phyloP scores from a whole-genome alignment of 2,329 filamentous ascomycete species.

The Cryphonectria parasitica region DNA sequence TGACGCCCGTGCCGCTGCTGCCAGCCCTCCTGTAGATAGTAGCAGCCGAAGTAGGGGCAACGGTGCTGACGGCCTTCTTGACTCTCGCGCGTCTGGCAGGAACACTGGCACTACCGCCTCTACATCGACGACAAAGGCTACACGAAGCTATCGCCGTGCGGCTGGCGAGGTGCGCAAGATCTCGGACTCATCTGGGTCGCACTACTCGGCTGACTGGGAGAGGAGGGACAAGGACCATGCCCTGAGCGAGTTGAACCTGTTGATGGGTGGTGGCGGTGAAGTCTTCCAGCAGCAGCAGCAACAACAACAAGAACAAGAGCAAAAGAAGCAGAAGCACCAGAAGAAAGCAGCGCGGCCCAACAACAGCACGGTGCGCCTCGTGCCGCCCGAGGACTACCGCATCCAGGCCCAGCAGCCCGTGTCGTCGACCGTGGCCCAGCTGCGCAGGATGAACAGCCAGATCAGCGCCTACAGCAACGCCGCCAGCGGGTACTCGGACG shows the following conservation, averaged over 20 bases:
- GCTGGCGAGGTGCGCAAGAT: slow-evolving; percentile 26
- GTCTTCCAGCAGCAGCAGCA: not conserved
- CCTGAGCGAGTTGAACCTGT: slow-evolving; percentile 21
- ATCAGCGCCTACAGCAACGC: slow-evolving; percentile 50
- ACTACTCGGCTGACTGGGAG: slow-evolving; percentile 21
- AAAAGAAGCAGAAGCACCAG: not conserved
- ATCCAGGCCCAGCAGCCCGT: slow-evolving; percentile 32
- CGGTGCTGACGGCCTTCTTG: too few species aligned
- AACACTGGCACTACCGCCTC: not conserved
- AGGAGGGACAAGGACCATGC: slow-evolving; percentile 21
- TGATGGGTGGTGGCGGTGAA: slow-evolving; percentile 6
- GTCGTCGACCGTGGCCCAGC: slow-evolving; percentile 52
- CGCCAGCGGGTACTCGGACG: slow-evolving; percentile 40
- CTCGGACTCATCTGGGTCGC: slow-evolving; percentile 22
- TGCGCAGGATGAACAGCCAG: slow-evolving; percentile 62
- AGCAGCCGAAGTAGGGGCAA: too few species aligned
- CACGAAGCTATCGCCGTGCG: slow-evolving; percentile 6
- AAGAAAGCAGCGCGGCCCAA: slow-evolving; percentile 10
- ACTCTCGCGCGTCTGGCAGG: not conserved
- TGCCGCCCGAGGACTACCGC: slow-evolving; percentile 17
- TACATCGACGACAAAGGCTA: not conserved
- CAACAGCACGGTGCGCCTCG: slow-evolving; percentile 19
- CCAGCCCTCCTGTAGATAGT: not conserved
- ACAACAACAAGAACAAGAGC: not conserved
- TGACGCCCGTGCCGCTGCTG: slow-evolving; percentile 34